Conservation (phyloP, 345 rosid genomes). For the Brassica rapa region DNA sequence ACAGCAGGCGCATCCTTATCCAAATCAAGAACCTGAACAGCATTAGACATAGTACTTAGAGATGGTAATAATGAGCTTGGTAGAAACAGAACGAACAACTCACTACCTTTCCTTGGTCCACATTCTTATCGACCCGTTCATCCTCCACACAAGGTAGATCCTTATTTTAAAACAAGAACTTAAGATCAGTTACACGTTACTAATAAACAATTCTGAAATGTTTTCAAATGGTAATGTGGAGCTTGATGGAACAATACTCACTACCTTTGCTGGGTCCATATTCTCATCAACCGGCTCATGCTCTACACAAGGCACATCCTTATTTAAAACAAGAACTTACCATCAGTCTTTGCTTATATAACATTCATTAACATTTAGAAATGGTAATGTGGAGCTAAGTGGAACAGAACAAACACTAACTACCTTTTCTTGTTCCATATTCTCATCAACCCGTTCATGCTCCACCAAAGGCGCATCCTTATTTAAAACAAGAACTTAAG, state of each 20-base stretch:
- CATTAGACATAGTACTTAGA: background rate
- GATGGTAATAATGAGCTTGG: background rate
- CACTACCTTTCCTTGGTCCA: background rate
- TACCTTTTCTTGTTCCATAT: background rate
- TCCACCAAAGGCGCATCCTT: background rate
- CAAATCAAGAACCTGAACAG: background rate
- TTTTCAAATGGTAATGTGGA: background rate
- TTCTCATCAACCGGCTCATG: background rate
- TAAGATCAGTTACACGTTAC: background rate
- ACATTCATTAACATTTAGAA: background rate
- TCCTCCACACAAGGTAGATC: slow-evolving; percentile 1
- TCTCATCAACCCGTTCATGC: background rate
- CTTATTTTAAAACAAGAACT: background rate
- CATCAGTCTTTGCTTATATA: no score
- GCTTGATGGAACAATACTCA: background rate
- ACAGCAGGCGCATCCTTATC: slow-evolving; percentile 2
- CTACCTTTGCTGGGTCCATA: background rate
- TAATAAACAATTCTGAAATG: background rate
- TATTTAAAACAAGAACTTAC: background rate
- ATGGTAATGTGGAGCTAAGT: background rate
- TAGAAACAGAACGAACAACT: background rate
- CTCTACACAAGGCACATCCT: slow-evolving; percentile 8
- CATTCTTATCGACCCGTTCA: background rate
- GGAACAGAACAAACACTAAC: background rate
- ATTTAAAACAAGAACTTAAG: background rate